Conservation (phyloP, 805 yeast species). For the Kazachstania kunashirensis region DNA sequence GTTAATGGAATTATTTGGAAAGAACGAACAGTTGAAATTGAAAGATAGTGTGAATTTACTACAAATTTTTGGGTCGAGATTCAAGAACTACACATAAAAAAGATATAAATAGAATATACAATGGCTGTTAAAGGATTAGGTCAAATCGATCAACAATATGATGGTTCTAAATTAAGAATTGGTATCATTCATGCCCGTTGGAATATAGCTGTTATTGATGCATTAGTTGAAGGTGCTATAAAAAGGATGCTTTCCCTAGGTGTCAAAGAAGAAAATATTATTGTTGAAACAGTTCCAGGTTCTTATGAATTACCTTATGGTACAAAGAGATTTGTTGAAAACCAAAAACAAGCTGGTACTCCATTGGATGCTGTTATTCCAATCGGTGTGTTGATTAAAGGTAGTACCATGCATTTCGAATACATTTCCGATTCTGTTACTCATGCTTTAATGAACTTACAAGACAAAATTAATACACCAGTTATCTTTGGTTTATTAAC, state of each 20-base stretch:
- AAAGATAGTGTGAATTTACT: too few species aligned
- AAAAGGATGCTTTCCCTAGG: constrained; percentile 50
- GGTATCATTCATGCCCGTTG: constrained; percentile 96
- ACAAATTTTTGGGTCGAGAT: too few species aligned
- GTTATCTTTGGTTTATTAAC: constrained; percentile 91
- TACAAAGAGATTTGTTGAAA: constrained; percentile 42
- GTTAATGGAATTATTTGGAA: too few species aligned
- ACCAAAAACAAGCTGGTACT: constrained; percentile 33
- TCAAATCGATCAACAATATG: constrained; percentile 53
- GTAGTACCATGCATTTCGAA: constrained; percentile 96
- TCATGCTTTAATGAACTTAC: constrained; percentile 73
- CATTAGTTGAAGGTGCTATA: constrained; percentile 71
- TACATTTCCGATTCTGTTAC: constrained; percentile 89
- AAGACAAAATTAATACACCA: constrained; percentile 60
- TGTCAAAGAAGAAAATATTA: constrained; percentile 67
- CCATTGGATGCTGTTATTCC: constrained; percentile 82
- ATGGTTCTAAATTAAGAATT: constrained; percentile 58
- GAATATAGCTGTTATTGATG: constrained; percentile 70
- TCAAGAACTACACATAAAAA: too few species aligned
- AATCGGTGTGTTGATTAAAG: constrained; percentile 90
- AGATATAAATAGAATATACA: neutral
- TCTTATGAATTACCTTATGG: constrained; percentile 90
- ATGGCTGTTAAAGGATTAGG: constrained; percentile 85
- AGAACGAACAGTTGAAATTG: too few species aligned
- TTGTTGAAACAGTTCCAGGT: constrained; percentile 85